Base-by-base conservation (phyloP, 148 eudicot species). In the Simmondsia chinensis region DNA sequence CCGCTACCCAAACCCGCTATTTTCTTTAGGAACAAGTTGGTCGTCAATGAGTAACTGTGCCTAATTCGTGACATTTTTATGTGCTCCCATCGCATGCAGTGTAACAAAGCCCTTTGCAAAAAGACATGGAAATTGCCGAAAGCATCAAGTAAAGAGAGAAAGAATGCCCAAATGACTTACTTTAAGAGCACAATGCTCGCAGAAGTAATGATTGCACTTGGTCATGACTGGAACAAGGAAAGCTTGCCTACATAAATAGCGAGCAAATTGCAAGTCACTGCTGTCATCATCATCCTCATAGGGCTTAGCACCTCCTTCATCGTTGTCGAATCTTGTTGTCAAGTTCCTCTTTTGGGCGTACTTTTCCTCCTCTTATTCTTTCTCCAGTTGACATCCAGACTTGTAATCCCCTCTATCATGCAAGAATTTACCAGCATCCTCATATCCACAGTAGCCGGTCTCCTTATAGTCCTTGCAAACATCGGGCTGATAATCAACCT, bases 371-470 rank as follows among this genome's bases (percentile, higher is more conserved):
- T 89, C 97, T 95, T 93, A 89, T 43, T 89, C 97, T 39, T 60
- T 79, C 46, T 89, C 95, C 63, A 89, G 19, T 60, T 81, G 95
- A 95, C 97, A 89, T 12, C 97, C 97, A 0, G 95, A 72, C 66
- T 89, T 89, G 45, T 89, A 84, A 70, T 89, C 97, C 28, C 95
- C 97, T 16, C 95, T 66, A 52, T 89, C 97, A 57, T 89, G 95
- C 88, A 89, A 75, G 68, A 89, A 89, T 65, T 89, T 89, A 50
- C 97, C 84, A 3, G 95, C 61, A 71, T 89, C 97, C 35, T 93
- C 97, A 63, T 89, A 89, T 10, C 97, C 97, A 82, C 95, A 89
- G 39, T 84, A 84, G 33, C 95, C 93, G 1, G 97, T 84, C 59
- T 84, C 93, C 50, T 89, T 89, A 46, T 89, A 89, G 40, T 89